Conservation (phyloP, 2,329 filamentous ascomycete genomes). For the Aspergillus sp. region DNA sequence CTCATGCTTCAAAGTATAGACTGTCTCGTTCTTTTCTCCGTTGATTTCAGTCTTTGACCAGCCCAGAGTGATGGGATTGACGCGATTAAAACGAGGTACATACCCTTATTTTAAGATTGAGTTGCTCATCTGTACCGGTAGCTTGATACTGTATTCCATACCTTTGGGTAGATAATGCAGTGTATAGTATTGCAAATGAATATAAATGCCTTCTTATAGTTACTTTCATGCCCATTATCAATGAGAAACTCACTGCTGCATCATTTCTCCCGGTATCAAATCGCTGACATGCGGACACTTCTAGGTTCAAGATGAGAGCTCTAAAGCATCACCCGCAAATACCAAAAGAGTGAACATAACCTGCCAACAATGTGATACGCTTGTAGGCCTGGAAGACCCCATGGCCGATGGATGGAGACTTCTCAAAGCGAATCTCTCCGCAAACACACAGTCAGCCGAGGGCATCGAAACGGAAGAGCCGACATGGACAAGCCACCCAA, state of each 20-base stretch:
- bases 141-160: not conserved
- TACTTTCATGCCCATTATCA: not conserved
- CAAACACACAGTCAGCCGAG: constrained; percentile 15
- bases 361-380: constrained; percentile 25
- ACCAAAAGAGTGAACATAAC: constrained; percentile 27
- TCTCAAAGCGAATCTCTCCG: constrained; percentile 44
- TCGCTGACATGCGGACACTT: constrained; percentile 6
- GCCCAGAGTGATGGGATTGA: constrained; percentile 22
- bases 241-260: no score
- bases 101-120: constrained; percentile 7
- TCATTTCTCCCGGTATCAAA: not conserved
- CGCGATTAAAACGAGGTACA: constrained; percentile 35
- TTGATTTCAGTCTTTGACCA: constrained; percentile 11
- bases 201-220: not conserved
- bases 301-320: constrained; percentile 24
- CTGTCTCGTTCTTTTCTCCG: constrained; percentile 18
- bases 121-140: constrained; percentile 1
- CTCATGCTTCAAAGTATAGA: constrained; percentile 1
- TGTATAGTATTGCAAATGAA: not conserved
- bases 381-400: constrained; percentile 36
- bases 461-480: constrained; percentile 23
- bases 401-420: constrained; percentile 44
- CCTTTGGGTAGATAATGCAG: not conserved
- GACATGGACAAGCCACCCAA: constrained; percentile 25
- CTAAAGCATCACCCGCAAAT: constrained; percentile 17